Evolutionary conservation across 768 basidiomycete species (phyloP).

Genomic region (Boletales sp.): DNA sequence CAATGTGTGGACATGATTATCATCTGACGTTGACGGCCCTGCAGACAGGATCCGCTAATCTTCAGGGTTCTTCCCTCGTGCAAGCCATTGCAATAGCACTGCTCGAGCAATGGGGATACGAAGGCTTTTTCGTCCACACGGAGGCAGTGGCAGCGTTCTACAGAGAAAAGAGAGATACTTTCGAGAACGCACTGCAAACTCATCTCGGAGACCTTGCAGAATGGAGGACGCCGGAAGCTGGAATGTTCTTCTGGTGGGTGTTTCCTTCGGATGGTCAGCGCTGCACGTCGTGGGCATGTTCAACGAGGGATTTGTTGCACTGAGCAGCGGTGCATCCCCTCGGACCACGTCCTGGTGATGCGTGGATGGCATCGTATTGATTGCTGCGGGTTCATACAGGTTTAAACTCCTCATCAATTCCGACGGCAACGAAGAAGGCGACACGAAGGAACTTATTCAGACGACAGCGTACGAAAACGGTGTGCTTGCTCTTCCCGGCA

Average conservation of each 20-base stretch:
- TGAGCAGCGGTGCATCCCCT: background rate
- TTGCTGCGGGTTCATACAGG: conserved; percentile 37
- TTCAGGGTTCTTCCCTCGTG: conserved; percentile 62
- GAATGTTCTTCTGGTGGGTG: conserved; percentile 86
- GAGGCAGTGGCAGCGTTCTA: conserved; percentile 71
- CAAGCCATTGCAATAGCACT: conserved; percentile 60
- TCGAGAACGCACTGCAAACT: conserved; percentile 70
- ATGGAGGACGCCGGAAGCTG: conserved; percentile 68
- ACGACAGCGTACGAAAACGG: conserved; percentile 75
- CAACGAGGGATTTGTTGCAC: conserved; percentile 1
- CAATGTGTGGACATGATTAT: background rate
- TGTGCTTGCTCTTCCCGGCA: conserved; percentile 88
- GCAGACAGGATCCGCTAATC: conserved; percentile 63
- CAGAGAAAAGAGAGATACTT: conserved; percentile 67
- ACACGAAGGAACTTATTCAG: conserved; percentile 70
- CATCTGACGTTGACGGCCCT: conserved; percentile 15
- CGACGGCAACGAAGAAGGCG: conserved; percentile 41
- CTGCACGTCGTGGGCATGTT: conserved; percentile 3
- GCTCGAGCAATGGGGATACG: conserved; percentile 69
- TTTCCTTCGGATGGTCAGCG: conserved; percentile 8
- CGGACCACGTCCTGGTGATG: conserved; percentile 4
- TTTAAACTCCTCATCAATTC: conserved; percentile 58
- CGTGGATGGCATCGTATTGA: conserved; percentile 16
- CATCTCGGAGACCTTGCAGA: conserved; percentile 77
- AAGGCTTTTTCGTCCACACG: conserved; percentile 70